A percentile compares a stretch with the other conserved stretches of the same genome.
Evolutionary conservation across 2,329 filamentous ascomycete genomes (phyloP).

Genomic region (Coleophoma crateriformis): DNA sequence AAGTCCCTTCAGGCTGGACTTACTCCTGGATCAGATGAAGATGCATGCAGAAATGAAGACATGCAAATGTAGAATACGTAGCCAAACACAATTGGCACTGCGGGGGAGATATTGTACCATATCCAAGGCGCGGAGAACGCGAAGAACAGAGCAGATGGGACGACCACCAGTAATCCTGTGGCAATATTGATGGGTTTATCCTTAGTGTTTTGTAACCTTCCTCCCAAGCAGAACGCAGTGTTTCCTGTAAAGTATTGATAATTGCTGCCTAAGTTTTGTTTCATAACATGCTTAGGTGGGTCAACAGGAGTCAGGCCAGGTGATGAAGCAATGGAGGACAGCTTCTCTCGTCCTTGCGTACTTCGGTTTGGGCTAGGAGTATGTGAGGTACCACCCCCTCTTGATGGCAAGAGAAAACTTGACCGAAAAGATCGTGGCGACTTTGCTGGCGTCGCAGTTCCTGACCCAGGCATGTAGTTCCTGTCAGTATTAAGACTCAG

Average conservation of each 20-base stretch:
- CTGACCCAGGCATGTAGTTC: constrained; percentile 47
- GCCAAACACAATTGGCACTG: constrained; percentile 81
- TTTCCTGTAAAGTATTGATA: constrained; percentile 94
- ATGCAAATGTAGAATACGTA: constrained; percentile 89
- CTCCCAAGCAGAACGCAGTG: constrained; percentile 81
- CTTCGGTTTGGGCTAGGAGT: constrained; percentile 44
- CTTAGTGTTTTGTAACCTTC: constrained; percentile 80
- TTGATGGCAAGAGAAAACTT: constrained; percentile 61
- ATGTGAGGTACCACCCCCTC: constrained; percentile 43
- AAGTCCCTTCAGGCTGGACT: constrained; percentile 32
- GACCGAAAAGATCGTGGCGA: constrained; percentile 74
- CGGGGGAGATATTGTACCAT: constrained; percentile 84
- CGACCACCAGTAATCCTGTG: constrained; percentile 73
- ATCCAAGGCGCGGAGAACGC: constrained; percentile 72
- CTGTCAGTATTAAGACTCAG: constrained; percentile 56
- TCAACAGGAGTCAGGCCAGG: constrained; percentile 55
- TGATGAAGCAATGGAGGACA: constrained; percentile 76
- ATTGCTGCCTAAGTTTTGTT: constrained; percentile 57
- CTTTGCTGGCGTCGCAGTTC: constrained; percentile 55
- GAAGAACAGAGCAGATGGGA: constrained; percentile 81
- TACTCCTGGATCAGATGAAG: constrained; percentile 87
- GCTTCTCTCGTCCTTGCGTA: constrained; percentile 68
- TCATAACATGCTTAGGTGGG: constrained; percentile 21
- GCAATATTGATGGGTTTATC: constrained; percentile 85
- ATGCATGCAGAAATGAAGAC: constrained; percentile 92